Evolutionary conservation across 176 grass and related monocot species (phyloP), one percentile per base, ranked within the genome.

Genomic region (Luzula sylvatica): DNA sequence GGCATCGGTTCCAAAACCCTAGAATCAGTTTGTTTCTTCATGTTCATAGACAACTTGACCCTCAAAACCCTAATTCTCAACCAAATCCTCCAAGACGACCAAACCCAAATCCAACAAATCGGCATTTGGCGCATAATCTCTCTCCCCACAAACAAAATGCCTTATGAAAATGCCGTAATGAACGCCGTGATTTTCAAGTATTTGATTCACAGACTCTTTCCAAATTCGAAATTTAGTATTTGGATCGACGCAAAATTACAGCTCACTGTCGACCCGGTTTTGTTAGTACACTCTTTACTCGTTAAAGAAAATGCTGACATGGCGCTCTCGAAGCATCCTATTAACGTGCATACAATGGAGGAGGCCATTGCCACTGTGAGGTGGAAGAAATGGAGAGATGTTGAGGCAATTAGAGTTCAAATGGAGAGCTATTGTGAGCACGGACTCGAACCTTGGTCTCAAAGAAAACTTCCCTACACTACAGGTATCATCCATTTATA

Each of bases 221-320:
- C 81, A 16, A 86, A 76, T 69, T 77, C 85, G 15, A 66, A 26
- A 53, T 89, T 89, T 72, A 90, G 85, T 46, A 47, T 96, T 8
- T 96, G 85, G 85, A n/a, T 96, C 0, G 92, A 95, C 46, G 92
- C 64, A 15, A 90, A 98, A 71, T 66, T 90, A 67, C 89, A 96
- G 85, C 81, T 89, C 25, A 86, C 92, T 1, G 92, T 72, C 0
- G 92, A 96, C 78, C 92, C 92, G 26, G 11, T 80, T 62, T 73
- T 90, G 58, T 72, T 98, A 15, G 67, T 90, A 52, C 79, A 85
- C 65, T 68, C 85, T 8, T 74, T 98, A 35, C 20, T 90, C 11
- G 41, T 87, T 5, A 46, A 15, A 6, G 43, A 53, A 19, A 52
- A 56, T 13, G 75, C 13, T 0, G 92, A 87, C 55, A 76, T 90